Base-by-base conservation (phyloP, 2,329 filamentous ascomycete genomes). In the Delphinella strobiligena region DNA sequence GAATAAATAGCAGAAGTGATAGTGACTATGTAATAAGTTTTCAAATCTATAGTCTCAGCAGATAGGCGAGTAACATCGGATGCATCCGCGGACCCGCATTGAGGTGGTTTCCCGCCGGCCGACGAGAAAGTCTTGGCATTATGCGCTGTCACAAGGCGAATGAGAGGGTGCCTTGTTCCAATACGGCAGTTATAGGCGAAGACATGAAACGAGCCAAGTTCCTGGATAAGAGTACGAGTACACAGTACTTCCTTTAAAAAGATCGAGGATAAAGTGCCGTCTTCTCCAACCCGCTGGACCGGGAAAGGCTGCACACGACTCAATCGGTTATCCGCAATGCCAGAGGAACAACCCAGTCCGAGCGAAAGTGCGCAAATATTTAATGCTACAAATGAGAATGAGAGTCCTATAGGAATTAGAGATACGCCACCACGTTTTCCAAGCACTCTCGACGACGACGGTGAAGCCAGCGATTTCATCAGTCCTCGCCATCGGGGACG, bases 281-380 rank as follows among this genome's bases (percentile, higher is more conserved):
- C 22, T 27, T 27, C 12, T 27, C 7, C 7, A 7, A 27, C 22
- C 22, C 22, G 22, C 22, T 27, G 22, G 22, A 27, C 12, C 22
- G 22, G 22, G 22, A 27, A 27, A 12, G 12, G 22, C 22, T 7
- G 22, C 22, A 27, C 22, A 12, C 22, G 22, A 27, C n/a, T 27
- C 22, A 27, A 27, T 27, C 22, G 12, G 22, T 27, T 27, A 27
- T 27, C 22, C n/a, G 12, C 22, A 7, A 27, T 27, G 22, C 12
- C 22, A 34, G 34, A 41, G 5, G 34, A 41, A 11, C 27, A 30
- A 2, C 39, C 39, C 7, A 41, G 39, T 16, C 39, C 39, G 11
- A 41, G 39, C 11, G 34, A 33, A 10, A 41, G 39, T 37, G 39
- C 39, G 5, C 31, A 36, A 3, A 33, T 36, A n/a, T 41, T 18